phyloP scores from a whole-genome alignment of 2,329 filamentous ascomycete species.

The Pyrenochaeta sp. region DNA sequence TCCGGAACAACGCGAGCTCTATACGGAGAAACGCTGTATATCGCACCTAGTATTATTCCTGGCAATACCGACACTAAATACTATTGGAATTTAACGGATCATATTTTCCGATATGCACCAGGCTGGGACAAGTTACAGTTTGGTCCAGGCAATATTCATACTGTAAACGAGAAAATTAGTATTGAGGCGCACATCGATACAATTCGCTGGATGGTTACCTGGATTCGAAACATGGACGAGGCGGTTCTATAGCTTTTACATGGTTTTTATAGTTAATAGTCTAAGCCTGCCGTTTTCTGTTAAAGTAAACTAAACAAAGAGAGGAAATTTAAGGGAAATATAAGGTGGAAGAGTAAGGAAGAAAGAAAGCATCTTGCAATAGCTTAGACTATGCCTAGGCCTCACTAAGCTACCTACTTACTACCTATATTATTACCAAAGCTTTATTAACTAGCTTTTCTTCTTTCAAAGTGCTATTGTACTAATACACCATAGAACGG shows the following conservation, averaged over 20 bases:
- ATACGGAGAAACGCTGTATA: conserved; percentile 52
- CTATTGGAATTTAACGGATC: conserved; percentile 60
- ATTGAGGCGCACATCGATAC: conserved; percentile 54
- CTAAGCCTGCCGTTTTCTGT: too few relatives aligned
- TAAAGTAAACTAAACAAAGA: too few relatives aligned
- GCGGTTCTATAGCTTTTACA: conserved; percentile 48
- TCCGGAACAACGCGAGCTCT: conserved; percentile 54
- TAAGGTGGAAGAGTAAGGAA: too few relatives aligned
- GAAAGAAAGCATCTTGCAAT: too few relatives aligned
- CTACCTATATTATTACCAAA: too few relatives aligned
- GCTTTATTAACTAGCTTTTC: too few relatives aligned
- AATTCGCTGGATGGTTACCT: conserved; percentile 53
- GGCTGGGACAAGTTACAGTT: conserved; percentile 52
- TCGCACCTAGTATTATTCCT: conserved; percentile 55
- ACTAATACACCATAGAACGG: too few relatives aligned
- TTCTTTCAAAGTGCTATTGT: too few relatives aligned
- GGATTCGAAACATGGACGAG: conserved; percentile 56
- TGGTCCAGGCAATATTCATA: conserved; percentile 57
- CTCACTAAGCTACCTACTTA: too few relatives aligned
- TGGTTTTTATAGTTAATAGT: too few relatives aligned
- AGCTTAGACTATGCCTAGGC: too few relatives aligned
- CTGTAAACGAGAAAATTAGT: conserved; percentile 58
- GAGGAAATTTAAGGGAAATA: too few relatives aligned
- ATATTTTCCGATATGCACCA: conserved; percentile 62
- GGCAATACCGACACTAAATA: conserved; percentile 63